A percentile compares a stretch with the other conserved stretches of the same genome.
Evolutionary conservation across 768 basidiomycete species (phyloP).

Genomic region (Tulasnella sp.): DNA sequence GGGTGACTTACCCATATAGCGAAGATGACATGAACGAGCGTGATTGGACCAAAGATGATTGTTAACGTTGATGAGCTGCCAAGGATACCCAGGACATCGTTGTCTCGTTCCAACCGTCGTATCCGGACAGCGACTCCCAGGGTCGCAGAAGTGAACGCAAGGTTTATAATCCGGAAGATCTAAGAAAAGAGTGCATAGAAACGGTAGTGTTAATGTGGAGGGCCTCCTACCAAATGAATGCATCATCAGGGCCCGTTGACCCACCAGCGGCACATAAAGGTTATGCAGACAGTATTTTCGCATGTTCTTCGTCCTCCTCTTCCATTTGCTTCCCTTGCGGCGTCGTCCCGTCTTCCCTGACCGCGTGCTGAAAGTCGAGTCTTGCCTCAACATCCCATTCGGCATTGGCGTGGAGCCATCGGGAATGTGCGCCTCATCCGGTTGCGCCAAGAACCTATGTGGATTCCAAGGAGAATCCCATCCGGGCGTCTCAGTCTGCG

Average conservation of each 20-base stretch:
- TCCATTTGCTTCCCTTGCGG: conserved; percentile 26
- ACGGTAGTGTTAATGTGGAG: background rate
- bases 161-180: conserved; percentile 78
- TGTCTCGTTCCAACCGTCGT: conserved; percentile 42
- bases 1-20: conserved; percentile 63
- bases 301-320: conserved; percentile 35
- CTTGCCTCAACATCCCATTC: background rate
- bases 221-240: background rate
- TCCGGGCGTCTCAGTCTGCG: conserved; percentile 47
- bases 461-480: conserved; percentile 63
- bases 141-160: conserved; percentile 67
- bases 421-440: conserved; percentile 3
- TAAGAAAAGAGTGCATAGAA: conserved; percentile 23
- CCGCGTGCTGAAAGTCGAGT: conserved; percentile 21
- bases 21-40: conserved; percentile 72
- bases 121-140: conserved; percentile 72
- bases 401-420: background rate
- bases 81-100: conserved; percentile 52
- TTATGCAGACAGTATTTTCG: conserved; percentile 62
- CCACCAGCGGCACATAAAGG: conserved; percentile 66
- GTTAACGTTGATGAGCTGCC: conserved; percentile 76
- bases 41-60: conserved; percentile 75
- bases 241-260: conserved; percentile 20
- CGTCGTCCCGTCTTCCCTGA: conserved; percentile 32
- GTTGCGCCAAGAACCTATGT: background rate